Base-by-base conservation (phyloP, 768 basidiomycete genomes). In the Cyclocybe cylindracea region DNA sequence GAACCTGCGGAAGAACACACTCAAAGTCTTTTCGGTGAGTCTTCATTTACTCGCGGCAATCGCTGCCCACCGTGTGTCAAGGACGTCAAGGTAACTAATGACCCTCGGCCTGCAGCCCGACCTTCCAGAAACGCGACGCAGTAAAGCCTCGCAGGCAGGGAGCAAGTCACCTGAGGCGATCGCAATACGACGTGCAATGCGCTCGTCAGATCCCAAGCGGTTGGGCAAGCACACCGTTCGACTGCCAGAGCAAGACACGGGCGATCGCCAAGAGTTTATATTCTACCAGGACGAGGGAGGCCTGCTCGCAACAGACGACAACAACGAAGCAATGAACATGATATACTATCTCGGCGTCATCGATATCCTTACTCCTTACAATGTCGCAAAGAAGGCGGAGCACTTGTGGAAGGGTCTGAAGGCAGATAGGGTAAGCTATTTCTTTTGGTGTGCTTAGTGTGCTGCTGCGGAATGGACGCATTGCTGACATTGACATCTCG, bases 271-370 rank as follows among this genome's bases (percentile, higher is more conserved):
- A 33, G 82, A 91, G 51, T 93, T 96, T 65, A 69, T 98, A 24
- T 99, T 99, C 70, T 98, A 97, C 65, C 92, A 95, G 61, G 95
- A 99, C 64, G 97, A 98, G 60, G 94, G 94, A 10, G 97, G 97
- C 0, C 65, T 96, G 39, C 80, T 89, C 32, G 92, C 94, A 34
- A 97, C 96, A 13, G 85, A 95, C 66, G 95, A 98, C 61, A 70
- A 68, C 7, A 96, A 98, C 66, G 76, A 80, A 14, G 68, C 77
- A 2, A 69, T 87, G 70, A 86, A 88, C 57, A 83, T 83, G 42
- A 88, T 97, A 49, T 97, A 96, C 68, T 98, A 98, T 68, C 76
- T 98, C 7, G 96, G 97, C 18, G 82, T 99, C 48, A 99, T 99
- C 63, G 97, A 99, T 69, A 98, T 98, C 57, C 72, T 95, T 53